Conservation (phyloP, 352 stramenopile species). For the Pythium brachiatum region DNA sequence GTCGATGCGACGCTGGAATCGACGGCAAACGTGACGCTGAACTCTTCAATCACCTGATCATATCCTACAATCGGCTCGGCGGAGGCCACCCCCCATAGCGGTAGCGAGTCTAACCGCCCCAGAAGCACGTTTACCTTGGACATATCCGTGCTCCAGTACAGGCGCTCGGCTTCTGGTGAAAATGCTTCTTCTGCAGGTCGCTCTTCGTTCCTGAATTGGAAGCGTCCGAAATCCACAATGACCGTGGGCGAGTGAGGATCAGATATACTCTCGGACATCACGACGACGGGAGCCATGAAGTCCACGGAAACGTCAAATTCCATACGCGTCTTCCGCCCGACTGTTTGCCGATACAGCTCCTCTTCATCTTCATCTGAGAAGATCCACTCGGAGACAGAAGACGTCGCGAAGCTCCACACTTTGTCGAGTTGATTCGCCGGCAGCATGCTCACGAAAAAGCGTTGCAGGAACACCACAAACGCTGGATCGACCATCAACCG, state of each 20-base stretch:
- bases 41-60: constrained; percentile 52
- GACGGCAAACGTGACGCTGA: constrained; percentile 56
- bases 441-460: constrained; percentile 70
- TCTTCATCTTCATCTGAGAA: constrained; percentile 62
- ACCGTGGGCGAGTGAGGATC: constrained; percentile 42
- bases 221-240: constrained; percentile 67
- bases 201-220: constrained; percentile 56
- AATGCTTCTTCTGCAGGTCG: constrained; percentile 7
- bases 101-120: constrained; percentile 36
- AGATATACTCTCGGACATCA: constrained; percentile 53
- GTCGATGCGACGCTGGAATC: constrained; percentile 34
- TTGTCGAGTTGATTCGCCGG: constrained; percentile 68
- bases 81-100: background rate
- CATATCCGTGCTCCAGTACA: constrained; percentile 64
- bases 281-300: constrained; percentile 72
- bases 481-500: constrained; percentile 67
- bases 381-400: constrained; percentile 78
- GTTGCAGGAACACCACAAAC: constrained; percentile 64
- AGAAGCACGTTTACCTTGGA: constrained; percentile 61
- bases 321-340: constrained; percentile 28
- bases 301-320: constrained; percentile 69
- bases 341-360: constrained; percentile 26
- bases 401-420: constrained; percentile 80
- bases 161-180: constrained; percentile 16
- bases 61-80: constrained; percentile 18